phyloP scores from a whole-genome alignment of 768 basidiomycete genomes.

The Rhodosporidiobolus sp. region DNA sequence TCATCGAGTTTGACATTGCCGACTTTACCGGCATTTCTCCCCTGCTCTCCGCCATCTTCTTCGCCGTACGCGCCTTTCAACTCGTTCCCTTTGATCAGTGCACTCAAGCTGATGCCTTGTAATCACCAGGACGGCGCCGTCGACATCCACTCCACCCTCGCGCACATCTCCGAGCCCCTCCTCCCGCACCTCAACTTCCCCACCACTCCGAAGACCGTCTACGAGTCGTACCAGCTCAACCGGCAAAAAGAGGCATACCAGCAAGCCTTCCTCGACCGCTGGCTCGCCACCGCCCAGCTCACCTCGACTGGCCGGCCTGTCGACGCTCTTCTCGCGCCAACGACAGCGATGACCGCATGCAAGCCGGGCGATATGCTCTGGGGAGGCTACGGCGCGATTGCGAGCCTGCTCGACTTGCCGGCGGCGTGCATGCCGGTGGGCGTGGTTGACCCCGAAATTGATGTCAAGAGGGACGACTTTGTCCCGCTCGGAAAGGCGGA shows the following conservation, averaged over 20 bases:
- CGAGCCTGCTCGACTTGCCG: conserved; percentile 18
- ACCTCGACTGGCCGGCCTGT: neutral
- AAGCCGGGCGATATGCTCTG: neutral
- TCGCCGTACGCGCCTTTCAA: neutral
- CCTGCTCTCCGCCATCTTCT: neutral
- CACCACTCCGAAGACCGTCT: neutral
- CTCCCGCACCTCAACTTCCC: conserved; percentile 9
- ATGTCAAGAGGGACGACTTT: neutral
- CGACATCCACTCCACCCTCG: conserved; percentile 1
- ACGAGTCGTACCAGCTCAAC: conserved; percentile 10
- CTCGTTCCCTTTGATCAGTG: neutral
- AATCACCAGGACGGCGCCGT: conserved; percentile 6
- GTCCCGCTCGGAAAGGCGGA: neutral
- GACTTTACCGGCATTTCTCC: neutral
- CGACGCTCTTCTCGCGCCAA: conserved; percentile 13
- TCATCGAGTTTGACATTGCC: conserved; percentile 30
- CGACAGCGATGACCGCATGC: neutral
- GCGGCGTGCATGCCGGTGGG: conserved; percentile 2
- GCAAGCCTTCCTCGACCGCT: conserved; percentile 7
- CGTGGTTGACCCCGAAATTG: neutral
- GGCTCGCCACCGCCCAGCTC: neutral
- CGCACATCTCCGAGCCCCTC: neutral
- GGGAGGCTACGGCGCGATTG: conserved; percentile 1
- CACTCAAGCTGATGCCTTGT: neutral
- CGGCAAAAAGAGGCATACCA: conserved; percentile 4